phyloP scores from a whole-genome alignment of 495 filamentous ascomycete genomes.

The Penicillium silybi region DNA sequence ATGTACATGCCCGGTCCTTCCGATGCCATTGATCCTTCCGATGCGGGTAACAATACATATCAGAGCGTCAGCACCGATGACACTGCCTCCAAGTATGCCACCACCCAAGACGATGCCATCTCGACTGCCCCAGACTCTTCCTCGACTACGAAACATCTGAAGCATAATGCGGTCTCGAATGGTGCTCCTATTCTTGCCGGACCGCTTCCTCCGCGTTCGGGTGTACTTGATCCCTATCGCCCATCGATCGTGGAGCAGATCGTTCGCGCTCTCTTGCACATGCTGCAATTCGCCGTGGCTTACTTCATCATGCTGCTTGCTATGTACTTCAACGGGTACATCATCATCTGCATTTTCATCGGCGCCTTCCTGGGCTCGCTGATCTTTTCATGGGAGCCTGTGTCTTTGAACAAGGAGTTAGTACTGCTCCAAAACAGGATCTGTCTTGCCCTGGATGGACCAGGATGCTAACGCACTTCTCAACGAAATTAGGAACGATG shows the following conservation, averaged over 20 bases:
- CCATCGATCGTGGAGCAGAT: conserved; percentile 54
- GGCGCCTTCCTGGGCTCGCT: conserved; percentile 59
- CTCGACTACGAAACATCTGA: neutral
- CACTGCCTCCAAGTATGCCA: neutral
- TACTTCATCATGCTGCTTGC: conserved; percentile 71
- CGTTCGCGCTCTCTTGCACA: conserved; percentile 59
- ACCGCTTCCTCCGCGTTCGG: neutral
- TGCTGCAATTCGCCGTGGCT: conserved; percentile 63
- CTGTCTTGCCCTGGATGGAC: neutral
- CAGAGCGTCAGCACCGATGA: neutral
- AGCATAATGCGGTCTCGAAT: neutral
- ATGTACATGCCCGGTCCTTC: conserved; percentile 11
- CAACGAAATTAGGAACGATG: conserved; percentile 26
- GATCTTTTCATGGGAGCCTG: conserved; percentile 54
- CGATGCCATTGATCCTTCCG: neutral
- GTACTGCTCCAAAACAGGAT: neutral
- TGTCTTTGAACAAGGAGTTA: conserved; percentile 16
- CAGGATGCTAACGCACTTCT: neutral
- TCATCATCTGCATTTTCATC: conserved; percentile 33
- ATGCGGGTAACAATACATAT: neutral
- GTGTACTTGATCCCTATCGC: conserved; percentile 28
- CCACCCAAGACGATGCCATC: conserved; percentile 2
- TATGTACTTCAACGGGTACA: conserved; percentile 64
- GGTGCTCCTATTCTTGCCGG: neutral
- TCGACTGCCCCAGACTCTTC: neutral